These are phyloP conservation scores for Zygoascus hellenicus DNA, from an alignment of 1,139 yeast species.

Conservation along the genomic window DNA sequence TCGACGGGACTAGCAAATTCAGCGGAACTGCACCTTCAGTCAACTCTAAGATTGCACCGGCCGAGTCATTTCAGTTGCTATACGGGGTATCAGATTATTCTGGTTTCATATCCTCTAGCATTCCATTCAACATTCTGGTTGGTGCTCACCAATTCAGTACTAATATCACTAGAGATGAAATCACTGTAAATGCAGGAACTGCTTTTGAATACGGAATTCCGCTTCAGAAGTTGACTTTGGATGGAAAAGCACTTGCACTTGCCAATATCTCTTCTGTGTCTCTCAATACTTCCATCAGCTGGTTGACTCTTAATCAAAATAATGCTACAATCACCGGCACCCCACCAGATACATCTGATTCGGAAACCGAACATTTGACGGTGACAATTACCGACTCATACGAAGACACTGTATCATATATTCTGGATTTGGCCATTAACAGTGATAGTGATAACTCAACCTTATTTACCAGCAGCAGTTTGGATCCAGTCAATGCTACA, in stretches of 20 bases:
- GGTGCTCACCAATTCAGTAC: conserved; percentile 87
- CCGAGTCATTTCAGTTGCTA: conserved; percentile 62
- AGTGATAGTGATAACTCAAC: conserved; percentile 17
- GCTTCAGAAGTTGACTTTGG: conserved; percentile 51
- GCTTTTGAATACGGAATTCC: conserved; percentile 57
- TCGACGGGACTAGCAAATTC: conserved; percentile 50
- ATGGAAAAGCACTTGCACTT: conserved; percentile 44
- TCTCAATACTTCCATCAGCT: conserved; percentile 49
- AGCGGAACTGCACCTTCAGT: conserved; percentile 86
- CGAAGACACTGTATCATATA: conserved; percentile 60
- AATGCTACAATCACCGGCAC: conserved; percentile 41
- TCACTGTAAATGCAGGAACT: conserved; percentile 64
- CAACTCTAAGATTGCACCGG: conserved; percentile 82
- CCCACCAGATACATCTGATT: conserved; percentile 47
- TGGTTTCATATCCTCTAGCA: conserved; percentile 70
- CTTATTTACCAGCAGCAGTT: conserved; percentile 24
- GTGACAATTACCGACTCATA: conserved; percentile 56
- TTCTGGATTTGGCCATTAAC: conserved; percentile 43
- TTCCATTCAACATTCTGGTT: conserved; percentile 64
- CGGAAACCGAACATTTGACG: conserved; percentile 42
- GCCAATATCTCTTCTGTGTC: conserved; percentile 52
- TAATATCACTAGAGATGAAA: conserved; percentile 36
- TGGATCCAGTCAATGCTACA: conserved; percentile 55
- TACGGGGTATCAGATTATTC: conserved; percentile 73
- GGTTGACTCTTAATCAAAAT: conserved; percentile 48